Evolutionary conservation across 768 basidiomycete genomes (phyloP).

Genomic region (Leccinum subgranulosum): DNA sequence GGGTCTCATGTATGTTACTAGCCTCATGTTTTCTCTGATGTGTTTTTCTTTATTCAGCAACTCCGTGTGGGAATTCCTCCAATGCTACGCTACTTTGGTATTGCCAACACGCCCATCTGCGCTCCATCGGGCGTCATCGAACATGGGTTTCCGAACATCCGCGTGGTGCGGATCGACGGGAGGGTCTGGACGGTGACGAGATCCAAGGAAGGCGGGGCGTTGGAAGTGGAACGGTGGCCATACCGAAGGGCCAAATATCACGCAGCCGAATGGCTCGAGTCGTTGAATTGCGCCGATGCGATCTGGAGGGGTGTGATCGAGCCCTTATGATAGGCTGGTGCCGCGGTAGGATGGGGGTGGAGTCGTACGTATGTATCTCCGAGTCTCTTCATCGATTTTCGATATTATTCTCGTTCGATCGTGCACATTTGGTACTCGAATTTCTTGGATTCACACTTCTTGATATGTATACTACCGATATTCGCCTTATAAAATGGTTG

Average conservation of each 20-base stretch:
- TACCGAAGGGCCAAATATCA: conserved; percentile 50
- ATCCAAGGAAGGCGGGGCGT: conserved; percentile 24
- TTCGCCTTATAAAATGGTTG: background rate
- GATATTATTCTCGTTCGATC: background rate
- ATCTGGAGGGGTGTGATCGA: conserved; percentile 26
- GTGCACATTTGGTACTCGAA: background rate
- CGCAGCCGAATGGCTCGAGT: conserved; percentile 61
- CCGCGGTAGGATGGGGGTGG: background rate
- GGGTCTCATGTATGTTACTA: conserved; percentile 1
- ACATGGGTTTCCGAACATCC: conserved; percentile 60
- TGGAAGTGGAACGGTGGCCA: conserved; percentile 57
- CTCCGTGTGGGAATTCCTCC: conserved; percentile 56
- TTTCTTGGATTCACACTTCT: background rate
- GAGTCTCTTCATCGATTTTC: background rate
- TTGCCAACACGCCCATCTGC: conserved; percentile 47
- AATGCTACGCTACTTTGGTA: conserved; percentile 49
- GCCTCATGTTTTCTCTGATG: background rate
- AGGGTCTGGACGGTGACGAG: conserved; percentile 53
- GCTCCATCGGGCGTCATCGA: conserved; percentile 45
- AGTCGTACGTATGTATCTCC: background rate
- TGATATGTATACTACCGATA: background rate
- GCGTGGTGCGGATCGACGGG: conserved; percentile 51
- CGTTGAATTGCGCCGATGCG: conserved; percentile 60
- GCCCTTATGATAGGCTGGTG: background rate
- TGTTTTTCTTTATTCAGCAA: conserved; percentile 40